phyloP scores from a whole-genome alignment of 805 yeast genomes.

The Kuraishia piskuri region DNA sequence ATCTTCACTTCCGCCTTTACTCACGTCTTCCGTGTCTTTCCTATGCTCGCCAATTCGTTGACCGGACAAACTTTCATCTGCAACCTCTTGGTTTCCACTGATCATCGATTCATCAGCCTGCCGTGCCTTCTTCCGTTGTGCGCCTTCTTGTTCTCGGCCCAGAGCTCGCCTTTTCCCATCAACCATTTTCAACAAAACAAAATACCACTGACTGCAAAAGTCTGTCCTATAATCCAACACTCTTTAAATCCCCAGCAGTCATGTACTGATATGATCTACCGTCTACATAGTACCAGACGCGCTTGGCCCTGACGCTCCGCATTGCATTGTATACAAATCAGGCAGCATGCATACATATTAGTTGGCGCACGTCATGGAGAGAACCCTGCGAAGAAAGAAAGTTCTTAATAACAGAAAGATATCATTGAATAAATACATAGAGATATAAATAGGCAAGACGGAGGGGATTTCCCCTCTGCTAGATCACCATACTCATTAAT shows the following conservation, averaged over 20 bases:
- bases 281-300: background rate
- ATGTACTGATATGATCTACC: too few species aligned
- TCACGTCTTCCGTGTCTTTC: constrained; percentile 1
- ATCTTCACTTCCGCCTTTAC: constrained; percentile 1
- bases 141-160: background rate
- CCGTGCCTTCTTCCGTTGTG: too few species aligned
- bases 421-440: background rate
- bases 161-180: background rate
- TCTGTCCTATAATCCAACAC: too few species aligned
- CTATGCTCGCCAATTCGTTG: background rate
- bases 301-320: background rate
- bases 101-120: background rate
- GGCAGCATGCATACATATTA: background rate
- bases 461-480: background rate
- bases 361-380: background rate
- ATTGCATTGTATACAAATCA: background rate
- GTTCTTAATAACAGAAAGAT: background rate
- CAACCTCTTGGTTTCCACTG: background rate
- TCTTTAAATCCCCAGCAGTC: too few species aligned
- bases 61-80: background rate
- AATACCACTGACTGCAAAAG: too few species aligned
- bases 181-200: background rate
- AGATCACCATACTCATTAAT: background rate
- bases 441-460: background rate
- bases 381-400: background rate